A percentile compares a stretch with the other conserved stretches of the same genome.
Conservation (phyloP, 768 basidiomycete species). For the Tremella mesenterica region DNA sequence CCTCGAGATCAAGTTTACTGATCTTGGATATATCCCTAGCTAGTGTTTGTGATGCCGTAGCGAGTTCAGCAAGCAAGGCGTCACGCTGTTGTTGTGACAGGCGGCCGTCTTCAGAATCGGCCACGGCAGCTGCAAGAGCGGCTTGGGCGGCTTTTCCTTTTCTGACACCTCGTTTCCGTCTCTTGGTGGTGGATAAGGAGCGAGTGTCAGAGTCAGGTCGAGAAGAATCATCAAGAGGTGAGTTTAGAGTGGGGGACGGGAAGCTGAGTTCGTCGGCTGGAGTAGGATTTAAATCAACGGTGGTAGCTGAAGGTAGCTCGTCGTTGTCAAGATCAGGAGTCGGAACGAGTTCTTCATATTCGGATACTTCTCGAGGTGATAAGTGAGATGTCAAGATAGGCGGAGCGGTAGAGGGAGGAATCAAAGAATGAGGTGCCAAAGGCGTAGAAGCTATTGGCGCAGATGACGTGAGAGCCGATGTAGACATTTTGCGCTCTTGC, state of each 20-base stretch:
- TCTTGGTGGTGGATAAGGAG: conserved; percentile 64
- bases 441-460: conserved; percentile 13
- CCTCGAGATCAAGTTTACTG: conserved; percentile 16
- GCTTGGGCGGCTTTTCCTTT: conserved; percentile 61
- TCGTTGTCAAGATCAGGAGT: conserved; percentile 28
- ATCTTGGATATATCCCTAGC: conserved; percentile 61
- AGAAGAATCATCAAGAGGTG: conserved; percentile 3
- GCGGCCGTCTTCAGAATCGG: conserved; percentile 46
- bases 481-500: conserved; percentile 24
- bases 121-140: conserved; percentile 41
- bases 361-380: conserved; percentile 5
- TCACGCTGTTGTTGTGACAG: conserved; percentile 45
- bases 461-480: conserved; percentile 30
- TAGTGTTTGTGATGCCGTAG: conserved; percentile 68
- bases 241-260: conserved; percentile 12
- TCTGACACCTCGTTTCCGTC: conserved; percentile 73
- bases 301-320: conserved; percentile 26
- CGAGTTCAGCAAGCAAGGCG: conserved; percentile 55
- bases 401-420: conserved; percentile 1
- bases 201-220: conserved; percentile 48
- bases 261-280: conserved; percentile 9
- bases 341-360: conserved; percentile 4
- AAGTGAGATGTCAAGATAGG: neutral
- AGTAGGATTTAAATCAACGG: conserved; percentile 27
- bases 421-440: neutral